Evolutionary conservation across 306 rosid genomes (phyloP), one percentile per base, ranked within the genome.

Genomic region (Herpetospermum pedunculosum): DNA sequence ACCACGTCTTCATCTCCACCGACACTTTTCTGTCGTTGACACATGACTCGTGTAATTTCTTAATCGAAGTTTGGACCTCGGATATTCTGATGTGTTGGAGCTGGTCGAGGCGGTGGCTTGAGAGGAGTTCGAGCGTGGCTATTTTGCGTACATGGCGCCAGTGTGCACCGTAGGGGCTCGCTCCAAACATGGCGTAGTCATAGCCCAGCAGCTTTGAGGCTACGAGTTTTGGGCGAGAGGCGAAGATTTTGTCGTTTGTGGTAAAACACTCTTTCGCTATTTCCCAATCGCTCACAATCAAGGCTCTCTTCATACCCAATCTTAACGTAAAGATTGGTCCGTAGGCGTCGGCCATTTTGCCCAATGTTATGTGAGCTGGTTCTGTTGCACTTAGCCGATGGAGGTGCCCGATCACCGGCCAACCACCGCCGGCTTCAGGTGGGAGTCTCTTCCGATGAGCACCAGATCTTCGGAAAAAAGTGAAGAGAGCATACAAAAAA

Each of bases 221-320:
- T 2, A 77, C 83, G 4, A 82, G 80, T 0, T 75, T 78, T 26
- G 89, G 95, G 2, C 91, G 86, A 1, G 88, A 83, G 9, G 95
- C 88, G 0, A 86, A 77, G 4, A 86, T 81, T 65, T 15, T 80
- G 83, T 89, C 92, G 47, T 87, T 83, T 0, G 74, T 63, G 18
- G 92, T 87, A 78, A 87, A 84, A 70, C 90, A 87, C 32, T 89
- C 90, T 7, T 67, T 83, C 0, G 90, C 90, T 8, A 80, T 81
- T 81, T 85, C 88, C 83, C 88, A 87, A 48, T 76, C 76, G 62
- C 83, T 85, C 5, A 88, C 83, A 0, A 85, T 77, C 48, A 85
- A 70, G 6, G 81, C 77, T 30, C 10, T 41, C 6, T 84, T 82
- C 1, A 70, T 65, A 0, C 90, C 92, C 0, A 88, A 10, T 5